A percentile compares a stretch with the other conserved stretches of the same genome.
These are phyloP conservation scores for Neonectria ditissima DNA, from an alignment of 2,329 filamentous ascomycete genomes.

Conservation along the genomic window DNA sequence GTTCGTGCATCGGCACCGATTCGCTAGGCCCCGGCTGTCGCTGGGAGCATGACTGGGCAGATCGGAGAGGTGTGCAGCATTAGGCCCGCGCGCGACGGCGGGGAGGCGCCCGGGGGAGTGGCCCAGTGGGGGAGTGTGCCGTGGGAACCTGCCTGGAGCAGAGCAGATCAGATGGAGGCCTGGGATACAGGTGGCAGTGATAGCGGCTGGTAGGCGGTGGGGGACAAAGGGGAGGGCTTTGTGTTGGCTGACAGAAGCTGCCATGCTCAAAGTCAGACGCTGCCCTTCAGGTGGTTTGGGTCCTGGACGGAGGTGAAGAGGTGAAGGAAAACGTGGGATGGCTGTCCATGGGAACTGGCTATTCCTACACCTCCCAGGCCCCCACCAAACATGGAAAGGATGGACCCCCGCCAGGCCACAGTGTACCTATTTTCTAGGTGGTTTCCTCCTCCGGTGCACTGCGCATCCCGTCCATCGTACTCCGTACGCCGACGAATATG, in stretches of 20 bases:
- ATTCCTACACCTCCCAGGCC: constrained; percentile 3
- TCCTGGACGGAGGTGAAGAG: background rate
- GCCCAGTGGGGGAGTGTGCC: background rate
- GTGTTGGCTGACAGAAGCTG: background rate
- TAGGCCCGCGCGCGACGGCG: background rate
- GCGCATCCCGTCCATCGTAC: background rate
- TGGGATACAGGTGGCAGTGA: too few relatives aligned
- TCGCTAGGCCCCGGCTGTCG: background rate
- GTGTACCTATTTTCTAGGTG: background rate
- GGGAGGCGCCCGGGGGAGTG: background rate
- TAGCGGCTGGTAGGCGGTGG: too few relatives aligned
- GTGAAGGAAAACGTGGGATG: constrained; percentile 4
- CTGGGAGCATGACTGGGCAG: too few relatives aligned
- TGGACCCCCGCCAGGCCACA: constrained; percentile 2
- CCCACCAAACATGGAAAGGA: background rate
- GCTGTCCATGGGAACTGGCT: background rate
- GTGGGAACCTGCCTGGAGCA: background rate
- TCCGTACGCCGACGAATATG: background rate
- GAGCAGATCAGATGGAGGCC: too few relatives aligned
- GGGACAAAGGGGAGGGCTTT: too few relatives aligned
- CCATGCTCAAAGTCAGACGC: background rate
- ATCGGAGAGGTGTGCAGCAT: too few relatives aligned
- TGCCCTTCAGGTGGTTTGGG: background rate
- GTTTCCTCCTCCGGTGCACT: background rate
- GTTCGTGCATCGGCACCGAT: background rate